Conservation (phyloP, 2,329 filamentous ascomycete species). For the Torrubiellomyces zombiae region DNA sequence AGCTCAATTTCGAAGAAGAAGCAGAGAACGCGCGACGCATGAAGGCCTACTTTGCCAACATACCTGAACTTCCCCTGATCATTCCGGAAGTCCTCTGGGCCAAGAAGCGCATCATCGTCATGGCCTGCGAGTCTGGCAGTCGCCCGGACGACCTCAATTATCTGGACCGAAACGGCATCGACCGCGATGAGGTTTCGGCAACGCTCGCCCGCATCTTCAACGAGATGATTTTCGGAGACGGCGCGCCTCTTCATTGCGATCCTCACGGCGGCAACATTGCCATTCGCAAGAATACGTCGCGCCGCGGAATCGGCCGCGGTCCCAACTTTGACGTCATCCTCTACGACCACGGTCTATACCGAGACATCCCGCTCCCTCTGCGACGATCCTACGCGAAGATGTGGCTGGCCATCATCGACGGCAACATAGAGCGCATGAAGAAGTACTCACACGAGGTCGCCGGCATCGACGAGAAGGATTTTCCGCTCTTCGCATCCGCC, state of each 20-base stretch:
- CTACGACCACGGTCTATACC: conserved; percentile 93
- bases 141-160: conserved; percentile 81
- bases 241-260: conserved; percentile 86
- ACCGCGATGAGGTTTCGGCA: conserved; percentile 88
- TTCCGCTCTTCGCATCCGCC: conserved; percentile 86
- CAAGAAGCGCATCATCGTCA: conserved; percentile 75
- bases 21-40: conserved; percentile 69
- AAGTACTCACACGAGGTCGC: conserved; percentile 80
- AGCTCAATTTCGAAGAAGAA: conserved; percentile 79
- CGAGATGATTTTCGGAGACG: conserved; percentile 93
- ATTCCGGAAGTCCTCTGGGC: conserved; percentile 86
- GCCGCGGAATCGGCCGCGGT: conserved; percentile 29
- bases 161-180: conserved; percentile 71
- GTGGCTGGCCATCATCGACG: conserved; percentile 90
- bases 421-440: conserved; percentile 72
- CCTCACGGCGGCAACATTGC: conserved; percentile 94
- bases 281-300: conserved; percentile 56
- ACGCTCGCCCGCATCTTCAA: conserved; percentile 88
- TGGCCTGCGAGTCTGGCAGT: conserved; percentile 79
- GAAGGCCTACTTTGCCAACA: conserved; percentile 60
- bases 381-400: conserved; percentile 87
- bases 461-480: conserved; percentile 74
- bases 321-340: conserved; percentile 89
- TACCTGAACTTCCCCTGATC: conserved; percentile 63
- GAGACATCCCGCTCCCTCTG: conserved; percentile 66